A percentile compares a stretch with the other conserved stretches of the same genome.
These are phyloP conservation scores for Saururus chinensis DNA, from an alignment of 164 flowering plant genomes.

Conservation along the genomic window DNA sequence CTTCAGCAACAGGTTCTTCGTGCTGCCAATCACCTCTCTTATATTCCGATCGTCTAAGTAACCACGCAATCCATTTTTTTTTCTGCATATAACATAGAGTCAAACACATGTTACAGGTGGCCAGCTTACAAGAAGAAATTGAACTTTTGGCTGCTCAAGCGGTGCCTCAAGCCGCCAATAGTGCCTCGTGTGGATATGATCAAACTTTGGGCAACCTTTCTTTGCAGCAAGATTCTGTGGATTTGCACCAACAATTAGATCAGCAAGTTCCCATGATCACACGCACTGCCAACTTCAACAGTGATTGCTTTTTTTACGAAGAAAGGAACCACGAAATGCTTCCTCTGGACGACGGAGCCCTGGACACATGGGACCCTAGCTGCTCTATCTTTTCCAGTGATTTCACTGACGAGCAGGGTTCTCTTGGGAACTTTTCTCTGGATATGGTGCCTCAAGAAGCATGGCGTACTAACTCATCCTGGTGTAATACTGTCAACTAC, in stretches of 20 bases:
- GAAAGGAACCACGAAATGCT: conserved; percentile 12
- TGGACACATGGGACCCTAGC: conserved; percentile 8
- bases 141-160: conserved; percentile 35
- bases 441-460: conserved; percentile 2
- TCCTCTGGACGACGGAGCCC: conserved; percentile 7
- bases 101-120: conserved; percentile 34
- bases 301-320: not conserved
- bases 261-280: not conserved
- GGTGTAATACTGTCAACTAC: not conserved
- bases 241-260: not conserved
- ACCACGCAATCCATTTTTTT: not conserved
- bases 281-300: not conserved
- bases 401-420: conserved; percentile 3
- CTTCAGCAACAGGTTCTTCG: conserved; percentile 58
- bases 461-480: not conserved
- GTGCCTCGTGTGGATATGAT: conserved; percentile 5
- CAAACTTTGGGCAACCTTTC: conserved; percentile 1
- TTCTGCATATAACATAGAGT: not conserved
- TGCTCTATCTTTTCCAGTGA: conserved; percentile 7
- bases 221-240: not conserved
- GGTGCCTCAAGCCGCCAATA: conserved; percentile 7
- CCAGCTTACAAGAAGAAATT: conserved; percentile 49
- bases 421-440: conserved; percentile 4
- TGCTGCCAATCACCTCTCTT: not conserved
- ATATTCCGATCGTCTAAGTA: not conserved